Evolutionary conservation across 2,329 filamentous ascomycete genomes (phyloP), one percentile per base, ranked within the genome.

Genomic region (Aspergillus nomiae): DNA sequence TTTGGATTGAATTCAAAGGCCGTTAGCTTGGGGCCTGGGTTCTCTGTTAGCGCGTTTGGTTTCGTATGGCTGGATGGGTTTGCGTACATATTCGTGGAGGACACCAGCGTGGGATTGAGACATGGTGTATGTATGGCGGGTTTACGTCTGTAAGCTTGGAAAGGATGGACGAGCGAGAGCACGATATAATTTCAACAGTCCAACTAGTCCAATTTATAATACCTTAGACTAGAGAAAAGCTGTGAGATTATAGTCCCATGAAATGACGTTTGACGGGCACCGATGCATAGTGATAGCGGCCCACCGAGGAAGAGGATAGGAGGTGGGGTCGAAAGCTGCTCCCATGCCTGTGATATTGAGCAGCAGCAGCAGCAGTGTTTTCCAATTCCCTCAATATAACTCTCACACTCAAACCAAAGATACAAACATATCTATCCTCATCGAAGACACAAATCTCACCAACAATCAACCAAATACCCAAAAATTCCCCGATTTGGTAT

Each of bases 1-100:
- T 68, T 58, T 14, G 67, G 65, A 21, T 68, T 71, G 64, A 77
- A 81, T 68, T 82, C 80, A 64, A 81, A 81, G 14, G 78, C 75
- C 46, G 76, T 74, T 19, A 82, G 74, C 38, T 71, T 45, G 74
- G 71, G 58, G 78, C 73, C 79, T 81, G 58, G n/a, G 53, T 50
- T 45, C n/a, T 50, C 62, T 64, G 24, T 56, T 62, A 38, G 38
- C 45, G 54, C 26, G 24, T 26, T 57, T 16, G 21, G 14, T 30
- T 38, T 46, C 24, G 10, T 46, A 9, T 46, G 28, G n/a, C 8
- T 28, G 30, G 56, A 30, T 34, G 21, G 28, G 53, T 46, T 14
- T 50, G 56, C 68, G 61, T 76, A 78, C 77, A 70, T 77, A 78
- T 69, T 77, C 69, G 59, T 78, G 76, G 6, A 79, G 69, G 21